Conservation (phyloP, 1,139 yeast species). For the Pichia sp. region DNA sequence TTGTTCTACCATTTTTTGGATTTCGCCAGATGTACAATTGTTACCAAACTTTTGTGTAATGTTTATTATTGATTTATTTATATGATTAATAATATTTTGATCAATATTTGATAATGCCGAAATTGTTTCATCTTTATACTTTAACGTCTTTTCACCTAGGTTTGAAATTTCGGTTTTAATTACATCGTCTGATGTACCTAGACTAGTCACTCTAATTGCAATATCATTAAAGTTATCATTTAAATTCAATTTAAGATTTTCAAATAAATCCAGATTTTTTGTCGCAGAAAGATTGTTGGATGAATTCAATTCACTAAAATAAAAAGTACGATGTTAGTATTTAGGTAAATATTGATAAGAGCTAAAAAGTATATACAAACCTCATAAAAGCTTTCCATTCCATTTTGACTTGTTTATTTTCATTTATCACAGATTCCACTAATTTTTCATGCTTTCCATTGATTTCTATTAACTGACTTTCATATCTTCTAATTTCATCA, state of each 20-base stretch:
- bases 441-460: constrained; percentile 1
- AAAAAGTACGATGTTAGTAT: constrained; percentile 2
- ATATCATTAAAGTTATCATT: constrained; percentile 10
- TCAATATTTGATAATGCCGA: constrained; percentile 9
- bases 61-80: background rate
- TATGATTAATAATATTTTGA: background rate
- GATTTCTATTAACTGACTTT: constrained; percentile 6
- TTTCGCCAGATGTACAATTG: background rate
- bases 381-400: background rate
- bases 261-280: background rate
- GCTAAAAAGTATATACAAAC: background rate
- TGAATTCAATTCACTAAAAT: too few species aligned
- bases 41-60: background rate
- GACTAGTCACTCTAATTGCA: constrained; percentile 3
- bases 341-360: background rate
- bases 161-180: background rate
- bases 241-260: constrained; percentile 1
- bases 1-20: background rate
- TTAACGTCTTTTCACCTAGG: background rate
- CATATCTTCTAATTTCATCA: constrained; percentile 8
- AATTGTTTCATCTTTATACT: constrained; percentile 1
- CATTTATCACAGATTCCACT: background rate
- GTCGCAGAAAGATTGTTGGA: too few species aligned
- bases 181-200: constrained; percentile 1
- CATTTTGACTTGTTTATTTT: background rate